Percentiles rank a stretch among this genome's conserved stretches.
Conservation (phyloP, 176 grass and related monocot species). For the Zoysia japonica region DNA sequence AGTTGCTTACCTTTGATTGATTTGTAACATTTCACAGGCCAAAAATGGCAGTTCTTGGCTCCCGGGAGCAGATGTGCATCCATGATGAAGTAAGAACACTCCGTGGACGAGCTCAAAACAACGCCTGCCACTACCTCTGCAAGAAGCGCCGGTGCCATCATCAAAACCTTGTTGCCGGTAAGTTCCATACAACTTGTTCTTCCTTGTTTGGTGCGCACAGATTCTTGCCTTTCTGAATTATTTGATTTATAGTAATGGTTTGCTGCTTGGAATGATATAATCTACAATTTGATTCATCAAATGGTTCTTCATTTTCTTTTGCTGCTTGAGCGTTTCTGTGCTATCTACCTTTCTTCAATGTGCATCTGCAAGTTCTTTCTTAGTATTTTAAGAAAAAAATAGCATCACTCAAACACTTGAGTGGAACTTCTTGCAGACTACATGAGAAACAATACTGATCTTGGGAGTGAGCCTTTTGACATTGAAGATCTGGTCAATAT, state of each 20-base stretch:
- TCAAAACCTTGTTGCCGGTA: constrained; percentile 67
- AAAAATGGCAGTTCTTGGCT: constrained; percentile 83
- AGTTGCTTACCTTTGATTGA: not conserved
- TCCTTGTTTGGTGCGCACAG: not conserved
- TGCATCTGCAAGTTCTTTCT: not conserved
- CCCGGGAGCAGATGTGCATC: constrained; percentile 98
- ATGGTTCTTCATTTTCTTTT: constrained; percentile 11
- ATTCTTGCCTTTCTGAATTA: not conserved
- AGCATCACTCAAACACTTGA: constrained; percentile 20
- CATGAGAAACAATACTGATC: constrained; percentile 59
- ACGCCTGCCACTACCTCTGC: constrained; percentile 82
- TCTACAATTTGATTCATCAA: constrained; percentile 17
- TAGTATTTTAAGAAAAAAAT: not conserved
- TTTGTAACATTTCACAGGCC: constrained; percentile 54
- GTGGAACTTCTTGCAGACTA: constrained; percentile 59
- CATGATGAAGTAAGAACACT: constrained; percentile 71
- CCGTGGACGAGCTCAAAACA: constrained; percentile 77
- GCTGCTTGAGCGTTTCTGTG: constrained; percentile 16
- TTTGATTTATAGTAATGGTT: constrained; percentile 12
- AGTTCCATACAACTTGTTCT: constrained; percentile 16
- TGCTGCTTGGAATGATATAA: not conserved
- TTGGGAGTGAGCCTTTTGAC: constrained; percentile 91
- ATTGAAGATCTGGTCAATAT: constrained; percentile 95
- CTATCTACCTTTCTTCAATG: not conserved
- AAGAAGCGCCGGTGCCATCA: constrained; percentile 76